Conservation (phyloP, 805 yeast genomes). For the Yamadazyma philogaea region DNA sequence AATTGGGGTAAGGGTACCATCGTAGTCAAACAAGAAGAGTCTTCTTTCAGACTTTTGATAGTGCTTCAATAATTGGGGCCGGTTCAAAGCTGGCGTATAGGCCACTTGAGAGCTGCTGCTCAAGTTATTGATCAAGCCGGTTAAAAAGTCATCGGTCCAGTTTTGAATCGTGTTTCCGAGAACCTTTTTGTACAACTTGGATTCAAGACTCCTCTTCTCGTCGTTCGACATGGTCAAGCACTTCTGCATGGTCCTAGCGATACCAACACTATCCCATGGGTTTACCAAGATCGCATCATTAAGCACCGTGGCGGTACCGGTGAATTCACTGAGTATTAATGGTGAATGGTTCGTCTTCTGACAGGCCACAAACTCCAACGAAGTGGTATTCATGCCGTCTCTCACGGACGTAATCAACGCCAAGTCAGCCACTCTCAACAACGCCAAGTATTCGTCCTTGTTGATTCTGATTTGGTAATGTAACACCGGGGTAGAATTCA, state of each 20-base stretch:
- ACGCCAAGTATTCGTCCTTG: conserved; percentile 83
- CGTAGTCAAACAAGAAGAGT: conserved; percentile 89
- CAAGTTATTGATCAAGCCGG: conserved; percentile 43
- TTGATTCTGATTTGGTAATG: conserved; percentile 90
- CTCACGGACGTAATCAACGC: conserved; percentile 87
- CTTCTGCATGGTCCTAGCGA: conserved; percentile 76
- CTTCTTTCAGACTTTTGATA: conserved; percentile 65
- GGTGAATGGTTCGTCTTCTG: conserved; percentile 74
- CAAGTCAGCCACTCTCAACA: conserved; percentile 84
- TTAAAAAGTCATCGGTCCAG: conserved; percentile 70
- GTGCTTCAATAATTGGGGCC: conserved; percentile 57
- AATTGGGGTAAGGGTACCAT: conserved; percentile 95
- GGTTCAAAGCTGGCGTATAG: conserved; percentile 70
- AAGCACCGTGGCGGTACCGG: conserved; percentile 77
- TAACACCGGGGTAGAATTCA: conserved; percentile 83
- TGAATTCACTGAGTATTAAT: conserved; percentile 84
- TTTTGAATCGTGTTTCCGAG: conserved; percentile 68
- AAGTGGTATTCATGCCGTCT: conserved; percentile 96
- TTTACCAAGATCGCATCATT: conserved; percentile 78
- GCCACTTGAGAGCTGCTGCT: conserved; percentile 43
- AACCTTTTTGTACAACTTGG: conserved; percentile 59
- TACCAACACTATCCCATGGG: conserved; percentile 97
- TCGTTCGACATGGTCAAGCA: conserved; percentile 55
- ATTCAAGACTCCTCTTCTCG: conserved; percentile 46
- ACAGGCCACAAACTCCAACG: conserved; percentile 86